A percentile compares a stretch with the other conserved stretches of the same genome.
These are phyloP conservation scores for Microascus cirrosus DNA, from an alignment of 2,329 filamentous ascomycete species.

Conservation along the genomic window DNA sequence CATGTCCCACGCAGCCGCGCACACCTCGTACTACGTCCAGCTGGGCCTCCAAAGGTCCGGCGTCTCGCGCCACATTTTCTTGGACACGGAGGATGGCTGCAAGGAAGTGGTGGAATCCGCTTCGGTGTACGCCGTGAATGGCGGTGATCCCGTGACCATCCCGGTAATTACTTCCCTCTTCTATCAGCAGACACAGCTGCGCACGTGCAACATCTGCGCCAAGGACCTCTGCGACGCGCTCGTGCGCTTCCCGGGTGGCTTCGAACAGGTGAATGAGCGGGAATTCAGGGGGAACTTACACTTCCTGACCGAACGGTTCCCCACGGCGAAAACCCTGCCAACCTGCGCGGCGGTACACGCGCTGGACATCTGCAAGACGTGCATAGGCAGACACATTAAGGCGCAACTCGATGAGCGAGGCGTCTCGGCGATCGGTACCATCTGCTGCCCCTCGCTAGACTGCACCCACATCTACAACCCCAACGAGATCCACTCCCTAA, in stretches of 20 bases:
- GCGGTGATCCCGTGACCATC: not conserved
- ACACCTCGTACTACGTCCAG: not conserved
- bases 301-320: slow-evolving; percentile 6
- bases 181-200: not conserved
- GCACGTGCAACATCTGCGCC: slow-evolving; percentile 9
- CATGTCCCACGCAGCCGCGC: not conserved
- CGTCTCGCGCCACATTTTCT: not conserved
- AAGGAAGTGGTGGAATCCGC: not conserved
- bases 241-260: not conserved
- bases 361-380: slow-evolving; percentile 9
- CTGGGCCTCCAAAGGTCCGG: not conserved
- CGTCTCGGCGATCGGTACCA: not conserved
- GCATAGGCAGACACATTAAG: slow-evolving; percentile 7
- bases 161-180: slow-evolving; percentile 1
- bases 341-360: slow-evolving; percentile 6
- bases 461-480: slow-evolving; percentile 9
- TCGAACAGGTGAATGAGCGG: not conserved
- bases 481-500: slow-evolving; percentile 7
- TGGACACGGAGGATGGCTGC: not conserved
- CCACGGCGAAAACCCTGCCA: slow-evolving; percentile 2
- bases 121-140: not conserved
- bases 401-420: slow-evolving; percentile 8
- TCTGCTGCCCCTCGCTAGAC: slow-evolving; percentile 7
- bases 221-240: slow-evolving; percentile 6
- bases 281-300: slow-evolving; percentile 6